Evolutionary conservation across 192 early-diverging fungal species (phyloP).

Genomic region (Coemansia sp.): DNA sequence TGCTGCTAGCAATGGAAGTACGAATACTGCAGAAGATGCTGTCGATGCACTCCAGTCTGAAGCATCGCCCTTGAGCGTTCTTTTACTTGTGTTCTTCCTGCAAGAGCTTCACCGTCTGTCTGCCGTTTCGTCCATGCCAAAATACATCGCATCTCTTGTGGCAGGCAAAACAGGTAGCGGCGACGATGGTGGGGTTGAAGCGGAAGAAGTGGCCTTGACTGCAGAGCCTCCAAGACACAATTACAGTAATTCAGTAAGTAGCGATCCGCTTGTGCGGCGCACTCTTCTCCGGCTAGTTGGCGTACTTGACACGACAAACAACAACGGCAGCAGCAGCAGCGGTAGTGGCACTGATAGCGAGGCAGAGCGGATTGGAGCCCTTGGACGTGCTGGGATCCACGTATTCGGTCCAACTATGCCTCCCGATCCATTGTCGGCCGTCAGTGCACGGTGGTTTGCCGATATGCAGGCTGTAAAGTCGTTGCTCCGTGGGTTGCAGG

Average conservation of each 20-base stretch:
- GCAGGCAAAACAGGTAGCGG: neutral
- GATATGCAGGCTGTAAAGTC: neutral
- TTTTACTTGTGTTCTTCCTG: slow-evolving; percentile 18
- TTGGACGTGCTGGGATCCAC: slow-evolving; percentile 6
- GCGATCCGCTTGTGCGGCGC: slow-evolving; percentile 1
- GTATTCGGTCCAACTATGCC: slow-evolving; percentile 11
- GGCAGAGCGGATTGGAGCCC: slow-evolving; percentile 6
- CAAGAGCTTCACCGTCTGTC: slow-evolving; percentile 14
- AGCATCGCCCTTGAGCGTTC: neutral
- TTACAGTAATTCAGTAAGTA: neutral
- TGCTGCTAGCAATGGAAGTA: no score
- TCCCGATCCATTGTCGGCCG: neutral
- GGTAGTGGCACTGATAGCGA: slow-evolving; percentile 3
- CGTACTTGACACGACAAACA: slow-evolving; percentile 5
- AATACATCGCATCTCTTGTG: neutral
- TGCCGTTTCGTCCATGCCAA: neutral
- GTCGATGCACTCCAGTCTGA: neutral
- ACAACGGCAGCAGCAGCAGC: neutral
- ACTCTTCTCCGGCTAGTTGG: neutral
- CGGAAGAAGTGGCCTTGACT: no score
- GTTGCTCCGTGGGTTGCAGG: slow-evolving; percentile 7
- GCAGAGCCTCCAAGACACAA: no score
- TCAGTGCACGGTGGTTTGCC: neutral
- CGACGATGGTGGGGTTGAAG: neutral
- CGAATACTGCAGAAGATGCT: neutral